Conservation (phyloP, 768 basidiomycete species). For the Hygrophoropsis aurantiaca region DNA sequence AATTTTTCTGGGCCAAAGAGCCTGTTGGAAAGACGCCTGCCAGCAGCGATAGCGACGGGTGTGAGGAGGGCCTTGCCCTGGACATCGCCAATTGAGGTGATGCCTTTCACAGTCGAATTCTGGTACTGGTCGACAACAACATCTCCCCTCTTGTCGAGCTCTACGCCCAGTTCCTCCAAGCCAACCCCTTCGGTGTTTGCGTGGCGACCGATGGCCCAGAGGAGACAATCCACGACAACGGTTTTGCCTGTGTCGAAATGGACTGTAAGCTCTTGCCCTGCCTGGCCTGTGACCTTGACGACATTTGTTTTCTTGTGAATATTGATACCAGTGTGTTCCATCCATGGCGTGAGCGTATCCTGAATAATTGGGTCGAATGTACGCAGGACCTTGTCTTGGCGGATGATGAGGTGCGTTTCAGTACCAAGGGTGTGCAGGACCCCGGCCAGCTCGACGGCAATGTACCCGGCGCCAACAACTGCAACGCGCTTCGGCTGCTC, state of each 20-base stretch:
- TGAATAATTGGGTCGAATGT: slow-evolving; percentile 90
- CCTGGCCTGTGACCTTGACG: slow-evolving; percentile 70
- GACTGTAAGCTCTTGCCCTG: slow-evolving; percentile 74
- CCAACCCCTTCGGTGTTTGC: slow-evolving; percentile 78
- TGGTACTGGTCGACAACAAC: slow-evolving; percentile 91
- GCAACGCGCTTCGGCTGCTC: slow-evolving; percentile 92
- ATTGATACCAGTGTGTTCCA: slow-evolving; percentile 91
- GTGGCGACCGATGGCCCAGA: slow-evolving; percentile 95
- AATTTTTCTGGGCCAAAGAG: slow-evolving; percentile 85
- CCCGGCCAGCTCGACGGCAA: slow-evolving; percentile 95
- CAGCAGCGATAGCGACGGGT: slow-evolving; percentile 97
- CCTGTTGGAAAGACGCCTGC: slow-evolving; percentile 83
- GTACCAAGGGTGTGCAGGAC: slow-evolving; percentile 88
- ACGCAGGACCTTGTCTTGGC: slow-evolving; percentile 85
- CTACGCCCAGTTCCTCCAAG: slow-evolving; percentile 73
- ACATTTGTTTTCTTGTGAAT: slow-evolving; percentile 81
- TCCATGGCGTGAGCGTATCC: slow-evolving; percentile 84
- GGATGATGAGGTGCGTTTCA: slow-evolving; percentile 91
- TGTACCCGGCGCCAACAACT: slow-evolving; percentile 96
- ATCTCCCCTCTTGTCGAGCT: slow-evolving; percentile 78
- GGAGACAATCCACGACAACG: slow-evolving; percentile 80
- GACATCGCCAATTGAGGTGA: slow-evolving; percentile 90
- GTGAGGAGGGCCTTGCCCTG: slow-evolving; percentile 91
- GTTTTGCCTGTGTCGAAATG: slow-evolving; percentile 70
- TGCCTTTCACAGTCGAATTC: slow-evolving; percentile 65